phyloP scores from a whole-genome alignment of 2,329 filamentous ascomycete genomes.

The Fusarium temperatum region DNA sequence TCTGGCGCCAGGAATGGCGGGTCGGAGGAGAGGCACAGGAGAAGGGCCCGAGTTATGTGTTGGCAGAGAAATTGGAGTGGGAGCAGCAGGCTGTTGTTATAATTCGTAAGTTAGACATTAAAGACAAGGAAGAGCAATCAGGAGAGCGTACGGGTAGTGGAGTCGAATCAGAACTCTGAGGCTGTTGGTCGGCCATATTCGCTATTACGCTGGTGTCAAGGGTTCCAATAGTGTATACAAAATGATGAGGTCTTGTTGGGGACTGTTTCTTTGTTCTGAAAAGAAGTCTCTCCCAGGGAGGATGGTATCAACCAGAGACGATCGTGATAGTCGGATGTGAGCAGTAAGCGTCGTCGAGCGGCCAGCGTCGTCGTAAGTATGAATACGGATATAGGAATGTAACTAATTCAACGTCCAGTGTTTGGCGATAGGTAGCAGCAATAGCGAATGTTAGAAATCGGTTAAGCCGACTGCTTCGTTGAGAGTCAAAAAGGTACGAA shows the following conservation, averaged over 20 bases:
- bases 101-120: constrained; percentile 23
- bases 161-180: constrained; percentile 35
- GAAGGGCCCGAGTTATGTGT: constrained; percentile 58
- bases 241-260: not conserved
- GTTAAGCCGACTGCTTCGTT: constrained; percentile 17
- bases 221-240: not conserved
- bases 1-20: constrained; percentile 78
- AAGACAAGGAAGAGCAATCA: not conserved
- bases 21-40: constrained; percentile 81
- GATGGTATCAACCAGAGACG: not conserved
- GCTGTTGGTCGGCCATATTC: constrained; percentile 39
- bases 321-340: constrained; percentile 9
- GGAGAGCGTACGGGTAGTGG: constrained; percentile 35
- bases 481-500: constrained; percentile 14
- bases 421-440: not conserved
- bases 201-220: constrained; percentile 21
- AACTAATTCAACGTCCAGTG: not conserved
- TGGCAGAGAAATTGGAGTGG: constrained; percentile 43
- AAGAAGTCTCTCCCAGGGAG: not conserved
- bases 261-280: not conserved
- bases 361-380: constrained; percentile 31
- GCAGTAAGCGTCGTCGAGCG: constrained; percentile 31
- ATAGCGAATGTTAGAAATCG: constrained; percentile 20
- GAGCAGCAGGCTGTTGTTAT: constrained; percentile 34
- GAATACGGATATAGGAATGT: not conserved